These are phyloP conservation scores for Fusarium sp. DNA, from an alignment of 2,329 filamentous ascomycete species.

Conservation along the genomic window DNA sequence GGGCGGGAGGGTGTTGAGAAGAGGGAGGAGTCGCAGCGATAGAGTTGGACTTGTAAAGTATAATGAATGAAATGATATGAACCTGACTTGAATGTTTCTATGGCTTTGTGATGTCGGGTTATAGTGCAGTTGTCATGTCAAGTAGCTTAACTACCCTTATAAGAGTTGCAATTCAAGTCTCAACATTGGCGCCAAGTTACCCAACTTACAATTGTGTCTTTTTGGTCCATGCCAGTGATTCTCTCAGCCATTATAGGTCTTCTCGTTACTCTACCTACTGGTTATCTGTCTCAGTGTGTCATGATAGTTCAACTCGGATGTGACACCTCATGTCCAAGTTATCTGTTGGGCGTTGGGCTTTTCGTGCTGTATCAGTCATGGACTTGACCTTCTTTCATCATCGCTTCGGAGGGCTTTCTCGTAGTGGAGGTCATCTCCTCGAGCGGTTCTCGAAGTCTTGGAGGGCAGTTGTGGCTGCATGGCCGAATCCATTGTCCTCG, in stretches of 20 bases:
- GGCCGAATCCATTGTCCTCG: neutral
- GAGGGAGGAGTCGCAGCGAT: conserved; percentile 17
- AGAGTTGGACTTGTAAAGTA: neutral
- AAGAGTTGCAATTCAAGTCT: neutral
- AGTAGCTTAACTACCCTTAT: neutral
- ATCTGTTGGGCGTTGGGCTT: neutral
- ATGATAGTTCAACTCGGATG: too few species aligned
- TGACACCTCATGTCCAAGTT: neutral
- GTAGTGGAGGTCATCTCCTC: neutral
- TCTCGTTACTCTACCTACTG: neutral
- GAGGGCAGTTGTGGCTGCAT: neutral
- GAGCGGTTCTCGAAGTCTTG: neutral
- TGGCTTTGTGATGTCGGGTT: neutral
- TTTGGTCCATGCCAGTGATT: neutral
- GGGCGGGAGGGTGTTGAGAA: conserved; percentile 66
- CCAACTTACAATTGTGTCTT: neutral
- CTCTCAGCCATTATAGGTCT: neutral
- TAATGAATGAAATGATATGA: neutral
- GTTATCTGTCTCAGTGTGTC: too few species aligned
- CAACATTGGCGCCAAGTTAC: neutral
- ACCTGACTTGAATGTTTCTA: neutral
- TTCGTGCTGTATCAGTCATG: neutral
- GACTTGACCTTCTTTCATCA: neutral
- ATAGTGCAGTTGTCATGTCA: neutral
- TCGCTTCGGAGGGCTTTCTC: too few species aligned